Evolutionary conservation across 176 grass and related monocot species (phyloP), one percentile per base, ranked within the genome.

Genomic region (Puccinellia tenuiflora): DNA sequence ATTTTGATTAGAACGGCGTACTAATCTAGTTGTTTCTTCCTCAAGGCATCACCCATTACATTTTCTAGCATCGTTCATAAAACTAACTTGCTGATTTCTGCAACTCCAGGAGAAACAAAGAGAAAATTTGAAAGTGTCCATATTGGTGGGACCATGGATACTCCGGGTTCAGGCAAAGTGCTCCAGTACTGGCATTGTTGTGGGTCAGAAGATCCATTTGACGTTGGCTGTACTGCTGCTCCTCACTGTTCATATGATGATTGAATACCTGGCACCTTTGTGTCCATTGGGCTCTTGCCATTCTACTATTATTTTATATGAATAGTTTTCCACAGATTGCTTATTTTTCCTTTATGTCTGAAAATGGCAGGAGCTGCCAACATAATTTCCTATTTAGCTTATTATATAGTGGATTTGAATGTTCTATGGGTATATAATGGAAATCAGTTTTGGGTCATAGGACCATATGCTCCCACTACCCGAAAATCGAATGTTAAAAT

Each of bases 101-200:
- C 29, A 22, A 26, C 14, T 66, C 1, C 82, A 98, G 95, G 95
- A 14, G 95, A 98, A 88, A 98, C 95, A 30, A 95, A 81, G 90
- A 91, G 95, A 79, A 98, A 98, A 84, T 95, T 98, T 71, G 95
- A 98, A 79, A 98, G 95, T 20, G 95, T 98, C 6, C 86, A 98
- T 65, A 61, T 57, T 9, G 95, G 95, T 1, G 95, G 95, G 9
- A 98, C 90, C 22, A 85, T 98, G 95, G 81, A 91, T 88, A 95
- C 92, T 40, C 92, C 92, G 0, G 85, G 91, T 81, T 81, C 92
- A 18, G 92, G 95, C 48, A 93, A 95, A 90, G 90, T 98, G 59
- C 89, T 90, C 43, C 95, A 98, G 57, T 98, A 98, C 80, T 98
- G 95, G 95, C 95, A 98, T 78, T 98, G 95, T 33, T 98, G 95